Evolutionary conservation across 1,284 basidiomycete genomes (phyloP).

Genomic region (Moesziomyces sp.): DNA sequence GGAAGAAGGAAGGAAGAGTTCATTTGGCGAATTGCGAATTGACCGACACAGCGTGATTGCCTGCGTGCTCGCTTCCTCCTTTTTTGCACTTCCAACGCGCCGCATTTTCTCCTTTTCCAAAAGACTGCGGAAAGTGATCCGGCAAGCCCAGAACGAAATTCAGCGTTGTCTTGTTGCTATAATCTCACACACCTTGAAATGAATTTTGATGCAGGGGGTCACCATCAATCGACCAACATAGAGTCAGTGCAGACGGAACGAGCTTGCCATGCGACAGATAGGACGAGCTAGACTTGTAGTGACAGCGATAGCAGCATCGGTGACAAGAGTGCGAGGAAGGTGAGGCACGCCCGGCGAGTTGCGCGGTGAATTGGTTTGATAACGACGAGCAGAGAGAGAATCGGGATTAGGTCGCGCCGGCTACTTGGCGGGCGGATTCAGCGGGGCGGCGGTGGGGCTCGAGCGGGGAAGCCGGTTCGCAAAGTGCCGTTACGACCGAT

Average conservation of each 20-base stretch:
- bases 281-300: too few species aligned
- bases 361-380: slow-evolving; percentile 1
- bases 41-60: background rate
- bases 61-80: background rate
- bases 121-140: slow-evolving; percentile 44
- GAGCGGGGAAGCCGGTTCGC: slow-evolving; percentile 2
- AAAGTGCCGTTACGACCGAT: slow-evolving; percentile 22
- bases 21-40: background rate
- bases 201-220: too few species aligned
- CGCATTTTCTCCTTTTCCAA: slow-evolving; percentile 3
- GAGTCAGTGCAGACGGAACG: too few species aligned
- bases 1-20: background rate
- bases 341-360: slow-evolving; percentile 3
- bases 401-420: slow-evolving; percentile 3
- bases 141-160: too few species aligned
- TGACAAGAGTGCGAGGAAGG: too few species aligned
- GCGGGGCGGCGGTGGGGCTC: background rate
- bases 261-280: too few species aligned
- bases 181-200: too few species aligned
- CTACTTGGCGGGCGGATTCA: too few species aligned
- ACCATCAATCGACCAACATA: too few species aligned
- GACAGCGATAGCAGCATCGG: too few species aligned
- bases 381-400: background rate
- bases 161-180: too few species aligned
- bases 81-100: background rate